A percentile compares a stretch with the other conserved stretches of the same genome.
Conservation (phyloP, 345 rosid genomes). For the Turritis glabra region DNA sequence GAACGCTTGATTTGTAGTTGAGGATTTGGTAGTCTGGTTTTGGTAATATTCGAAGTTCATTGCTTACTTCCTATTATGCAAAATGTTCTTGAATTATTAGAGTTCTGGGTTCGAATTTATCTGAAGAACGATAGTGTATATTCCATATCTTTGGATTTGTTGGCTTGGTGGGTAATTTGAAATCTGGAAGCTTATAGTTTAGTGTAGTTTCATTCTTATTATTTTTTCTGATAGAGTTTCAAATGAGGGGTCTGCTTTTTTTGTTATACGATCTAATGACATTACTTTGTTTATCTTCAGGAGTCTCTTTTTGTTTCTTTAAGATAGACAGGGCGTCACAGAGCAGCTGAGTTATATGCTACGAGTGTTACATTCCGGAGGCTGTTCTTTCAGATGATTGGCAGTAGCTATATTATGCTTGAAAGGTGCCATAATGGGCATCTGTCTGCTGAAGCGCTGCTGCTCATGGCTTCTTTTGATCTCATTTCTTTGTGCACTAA, state of each 20-base stretch:
- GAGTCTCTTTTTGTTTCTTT: conserved; percentile 26
- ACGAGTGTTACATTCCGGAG: conserved; percentile 39
- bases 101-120: not conserved
- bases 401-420: conserved; percentile 55
- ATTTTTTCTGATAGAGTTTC: not conserved
- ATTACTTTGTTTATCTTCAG: conserved; percentile 28
- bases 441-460: conserved; percentile 49
- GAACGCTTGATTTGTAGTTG: conserved; percentile 21
- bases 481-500: conserved; percentile 47
- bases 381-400: conserved; percentile 73
- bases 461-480: conserved; percentile 55
- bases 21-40: conserved; percentile 15
- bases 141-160: not conserved
- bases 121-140: not conserved
- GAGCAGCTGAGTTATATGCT: conserved; percentile 53
- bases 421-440: conserved; percentile 75
- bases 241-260: not conserved
- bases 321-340: conserved; percentile 30
- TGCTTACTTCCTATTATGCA: not conserved
- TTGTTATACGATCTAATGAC: not conserved
- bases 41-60: not conserved
- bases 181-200: conserved; percentile 2
- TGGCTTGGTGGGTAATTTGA: not conserved
- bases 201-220: not conserved
- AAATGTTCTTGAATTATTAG: not conserved